Base-by-base conservation (phyloP, 768 basidiomycete genomes). In the Suillus subluteus region DNA sequence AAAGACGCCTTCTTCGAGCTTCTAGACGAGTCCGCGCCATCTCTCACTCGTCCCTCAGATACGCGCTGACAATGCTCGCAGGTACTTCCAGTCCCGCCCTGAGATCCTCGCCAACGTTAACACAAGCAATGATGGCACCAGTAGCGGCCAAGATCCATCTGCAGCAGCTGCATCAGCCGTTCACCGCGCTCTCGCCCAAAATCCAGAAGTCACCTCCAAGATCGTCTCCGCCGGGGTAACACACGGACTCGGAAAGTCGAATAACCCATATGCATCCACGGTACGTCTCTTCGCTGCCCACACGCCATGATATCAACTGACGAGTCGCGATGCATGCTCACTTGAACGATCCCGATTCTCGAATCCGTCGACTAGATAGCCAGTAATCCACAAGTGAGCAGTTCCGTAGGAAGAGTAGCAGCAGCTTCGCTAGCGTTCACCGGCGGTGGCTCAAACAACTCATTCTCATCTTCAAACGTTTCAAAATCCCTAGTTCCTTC, bases 1-100 rank as follows among this genome's bases (percentile, higher is more conserved):
- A 94, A 94, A 75, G 86, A 91, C 64, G 92, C 92, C 16, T 94
- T 94, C 77, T 94, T 94, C 73, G 82, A 84, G 38, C 84, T 94
- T 30, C 80, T 94, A 43, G 92, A 94, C 74, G 92, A 94, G 92
- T 93, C 67, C 70, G 73, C 74, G 4, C 8, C 11, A 40, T 26
- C 40, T 59, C 3, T 40, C 12, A 32, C 48, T 58, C 38, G 18
- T 59, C 26, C n/a, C 40, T 30, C 56, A 23, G 13, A n/a, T 48
- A 6, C 13, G 6, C n/a, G 26, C 63, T 64, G 58, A 64, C 37
- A 15, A 58, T 16, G 35, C 48, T 41, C 15, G 16, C 74, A 92
- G 91, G 71, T 92, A 92, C 79, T 92, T 92, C 77, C 80, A 85
- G 55, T 86, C 90, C 37, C 88, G 91, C 52, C 91, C 90, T 50